A percentile compares a stretch with the other conserved stretches of the same genome.
Conservation (phyloP, 2,329 filamentous ascomycete genomes). For the Cercospora nicotianae region DNA sequence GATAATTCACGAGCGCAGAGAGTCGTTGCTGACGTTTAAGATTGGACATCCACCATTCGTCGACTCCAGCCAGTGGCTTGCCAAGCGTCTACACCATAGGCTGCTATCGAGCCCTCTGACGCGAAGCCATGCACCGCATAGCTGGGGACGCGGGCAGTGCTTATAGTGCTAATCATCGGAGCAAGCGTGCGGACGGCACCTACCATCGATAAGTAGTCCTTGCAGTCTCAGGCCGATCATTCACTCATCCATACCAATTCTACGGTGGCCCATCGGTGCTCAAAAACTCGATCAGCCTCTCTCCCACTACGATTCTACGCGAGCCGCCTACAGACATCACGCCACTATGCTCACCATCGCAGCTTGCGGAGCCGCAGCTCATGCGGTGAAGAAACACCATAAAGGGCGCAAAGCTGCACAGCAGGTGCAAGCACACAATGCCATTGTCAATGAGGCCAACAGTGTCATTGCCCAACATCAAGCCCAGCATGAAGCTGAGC, state of each 20-base stretch:
- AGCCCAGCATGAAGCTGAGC: background rate
- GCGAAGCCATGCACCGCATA: background rate
- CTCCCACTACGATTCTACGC: background rate
- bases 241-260: background rate
- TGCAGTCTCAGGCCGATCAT: background rate
- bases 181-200: background rate
- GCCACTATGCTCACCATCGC: background rate
- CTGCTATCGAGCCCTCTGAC: background rate
- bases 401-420: background rate
- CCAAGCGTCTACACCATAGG: background rate
- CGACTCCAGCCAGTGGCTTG: background rate
- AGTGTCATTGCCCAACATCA: background rate
- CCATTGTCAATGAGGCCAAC: background rate
- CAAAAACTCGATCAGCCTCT: background rate
- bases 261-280: background rate
- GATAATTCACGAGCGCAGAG: background rate
- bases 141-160: background rate
- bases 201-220: background rate
- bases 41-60: background rate
- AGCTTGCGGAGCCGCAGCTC: background rate
- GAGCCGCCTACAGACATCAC: background rate
- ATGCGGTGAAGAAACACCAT: background rate
- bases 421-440: background rate
- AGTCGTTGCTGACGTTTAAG: background rate
- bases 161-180: background rate